Percentiles rank a stretch among this genome's conserved stretches.
These are phyloP conservation scores for Pyrrhoderma noxium DNA, from an alignment of 1,284 basidiomycete genomes.

Conservation along the genomic window DNA sequence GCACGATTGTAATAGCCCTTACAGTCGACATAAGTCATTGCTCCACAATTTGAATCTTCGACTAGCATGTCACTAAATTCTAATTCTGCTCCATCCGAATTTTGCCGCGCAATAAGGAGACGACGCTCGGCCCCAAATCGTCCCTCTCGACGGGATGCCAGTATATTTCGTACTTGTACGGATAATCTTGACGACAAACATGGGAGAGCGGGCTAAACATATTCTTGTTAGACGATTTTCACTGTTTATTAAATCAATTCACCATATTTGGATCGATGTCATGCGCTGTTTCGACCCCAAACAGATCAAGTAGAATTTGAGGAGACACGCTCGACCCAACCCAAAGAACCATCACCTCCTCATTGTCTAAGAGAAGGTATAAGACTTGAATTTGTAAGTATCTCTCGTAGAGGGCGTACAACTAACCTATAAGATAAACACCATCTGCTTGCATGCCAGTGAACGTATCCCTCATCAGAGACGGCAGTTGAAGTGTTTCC, in stretches of 20 bases:
- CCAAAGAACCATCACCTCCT: constrained; percentile 89
- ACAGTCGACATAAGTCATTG: constrained; percentile 87
- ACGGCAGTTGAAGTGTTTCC: constrained; percentile 45
- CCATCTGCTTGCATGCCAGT: constrained; percentile 87
- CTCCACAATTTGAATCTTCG: constrained; percentile 96
- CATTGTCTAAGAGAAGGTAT: constrained; percentile 62
- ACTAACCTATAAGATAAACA: constrained; percentile 82
- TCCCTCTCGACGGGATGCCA: constrained; percentile 60
- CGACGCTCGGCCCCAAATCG: constrained; percentile 56
- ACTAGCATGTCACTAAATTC: constrained; percentile 97
- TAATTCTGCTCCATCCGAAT: constrained; percentile 89
- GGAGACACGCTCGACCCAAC: constrained; percentile 79
- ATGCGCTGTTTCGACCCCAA: constrained; percentile 76
- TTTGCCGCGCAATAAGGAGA: constrained; percentile 82
- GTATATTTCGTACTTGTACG: constrained; percentile 77
- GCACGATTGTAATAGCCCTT: no score
- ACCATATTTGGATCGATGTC: constrained; percentile 73
- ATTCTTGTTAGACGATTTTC: constrained; percentile 11
- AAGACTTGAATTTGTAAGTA: neutral
- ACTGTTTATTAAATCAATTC: no score
- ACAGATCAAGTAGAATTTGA: constrained; percentile 78
- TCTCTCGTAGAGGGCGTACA: neutral
- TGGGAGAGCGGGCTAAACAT: constrained; percentile 61
- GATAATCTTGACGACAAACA: constrained; percentile 73
- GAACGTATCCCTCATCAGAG: constrained; percentile 80